Evolutionary conservation across 768 basidiomycete species (phyloP), one percentile per base, ranked within the genome.

Genomic region (Cystofilobasidium capitatum): DNA sequence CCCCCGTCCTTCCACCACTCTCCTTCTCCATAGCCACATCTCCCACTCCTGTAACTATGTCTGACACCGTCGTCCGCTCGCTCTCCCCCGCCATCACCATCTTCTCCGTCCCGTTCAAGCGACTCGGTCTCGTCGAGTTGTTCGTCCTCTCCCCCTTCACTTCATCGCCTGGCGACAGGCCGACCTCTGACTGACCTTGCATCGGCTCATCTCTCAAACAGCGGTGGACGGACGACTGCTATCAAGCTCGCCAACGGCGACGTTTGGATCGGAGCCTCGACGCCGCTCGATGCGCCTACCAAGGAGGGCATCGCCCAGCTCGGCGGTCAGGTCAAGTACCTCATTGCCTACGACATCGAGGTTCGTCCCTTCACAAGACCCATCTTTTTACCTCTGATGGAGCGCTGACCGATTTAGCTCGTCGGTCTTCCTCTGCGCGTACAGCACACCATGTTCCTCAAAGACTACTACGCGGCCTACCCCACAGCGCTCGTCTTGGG

Each of bases 261-360:
- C 16, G 84, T 92, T 33, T 92, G 88, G 84, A 80, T 91, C 16
- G 79, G 90, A n/a, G 89, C 88, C 0, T 90, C 88, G 0, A 86
- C 86, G 10, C 86, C 88, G 0, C 78, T 89, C 62, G 82, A 83
- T 42, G 78, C 79, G 3, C 83, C 84, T 33, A 90, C 88, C 3
- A 86, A 85, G 73, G 67, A 76, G 4, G 85, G 82, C 54, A 76
- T 90, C 12, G 80, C 83, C 55, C 79, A 81, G 31, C 77, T 91
- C 1, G 63, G 63, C 47, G 88, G 90, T 0, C 81, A 83, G 16
- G 86, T 90, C 62, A 85, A 84, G 84, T 79, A 75, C 72, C 73
- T 79, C 36, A 73, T 79, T 26, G 77, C 74, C 7, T 76, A 77
- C 3, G 77, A 79, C 70, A 71, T 74, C n/a, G n/a, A n/a, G 10